These are phyloP conservation scores for Biscogniauxia marginata DNA, from an alignment of 2,329 filamentous ascomycete species.

Conservation along the genomic window DNA sequence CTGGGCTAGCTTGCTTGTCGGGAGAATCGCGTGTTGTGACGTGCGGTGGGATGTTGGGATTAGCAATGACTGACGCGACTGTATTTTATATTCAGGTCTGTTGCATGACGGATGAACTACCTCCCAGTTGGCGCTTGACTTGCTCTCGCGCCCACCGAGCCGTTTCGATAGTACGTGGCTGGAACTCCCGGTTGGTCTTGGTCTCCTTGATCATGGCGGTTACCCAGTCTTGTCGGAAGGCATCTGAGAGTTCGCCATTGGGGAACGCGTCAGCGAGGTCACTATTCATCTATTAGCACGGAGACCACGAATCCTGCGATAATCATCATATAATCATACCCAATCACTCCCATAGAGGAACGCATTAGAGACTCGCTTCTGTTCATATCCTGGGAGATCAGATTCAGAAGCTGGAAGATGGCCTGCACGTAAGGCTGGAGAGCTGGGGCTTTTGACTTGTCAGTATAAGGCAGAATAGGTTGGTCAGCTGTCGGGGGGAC, in stretches of 20 bases:
- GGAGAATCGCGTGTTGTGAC: constrained; percentile 29
- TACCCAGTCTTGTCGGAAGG: constrained; percentile 90
- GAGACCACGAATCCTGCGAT: neutral
- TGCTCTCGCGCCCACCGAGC: constrained; percentile 97
- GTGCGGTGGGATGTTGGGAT: constrained; percentile 17
- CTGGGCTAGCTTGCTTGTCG: constrained; percentile 25
- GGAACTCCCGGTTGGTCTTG: constrained; percentile 83
- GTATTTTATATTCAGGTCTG: constrained; percentile 40
- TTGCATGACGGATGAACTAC: constrained; percentile 50
- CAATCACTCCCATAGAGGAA: constrained; percentile 95
- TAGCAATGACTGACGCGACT: constrained; percentile 9
- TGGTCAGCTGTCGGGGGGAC: constrained; percentile 28
- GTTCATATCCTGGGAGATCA: constrained; percentile 78
- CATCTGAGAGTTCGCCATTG: constrained; percentile 77
- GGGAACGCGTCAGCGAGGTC: constrained; percentile 94
- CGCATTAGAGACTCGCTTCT: constrained; percentile 89
- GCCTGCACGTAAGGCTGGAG: constrained; percentile 77
- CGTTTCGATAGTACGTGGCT: constrained; percentile 82
- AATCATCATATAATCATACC: constrained; percentile 54
- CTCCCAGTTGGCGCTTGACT: constrained; percentile 83
- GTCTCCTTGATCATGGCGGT: constrained; percentile 89
- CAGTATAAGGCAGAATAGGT: constrained; percentile 19
- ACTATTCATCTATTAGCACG: constrained; percentile 48
- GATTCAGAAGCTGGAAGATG: constrained; percentile 83
- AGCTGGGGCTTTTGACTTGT: constrained; percentile 54